phyloP scores from a whole-genome alignment of 306 rosid genomes.

The Vigna reflexopilosa region DNA sequence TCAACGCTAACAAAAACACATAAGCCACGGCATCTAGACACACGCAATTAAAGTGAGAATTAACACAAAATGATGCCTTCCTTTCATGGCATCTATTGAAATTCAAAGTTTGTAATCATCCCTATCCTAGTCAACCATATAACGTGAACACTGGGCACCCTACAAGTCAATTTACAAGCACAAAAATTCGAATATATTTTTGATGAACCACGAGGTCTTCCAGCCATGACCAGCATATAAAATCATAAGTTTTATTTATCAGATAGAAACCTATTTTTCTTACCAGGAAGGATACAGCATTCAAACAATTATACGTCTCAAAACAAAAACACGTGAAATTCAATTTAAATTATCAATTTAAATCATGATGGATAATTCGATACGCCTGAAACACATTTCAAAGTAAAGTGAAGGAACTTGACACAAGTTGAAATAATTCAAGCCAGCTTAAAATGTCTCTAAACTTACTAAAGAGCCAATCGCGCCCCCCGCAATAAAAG shows the following conservation, averaged over 20 bases:
- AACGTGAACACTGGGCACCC: neutral
- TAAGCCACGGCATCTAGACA: constrained; percentile 1
- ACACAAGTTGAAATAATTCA: neutral
- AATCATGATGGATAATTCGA: neutral
- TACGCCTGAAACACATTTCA: constrained; percentile 16
- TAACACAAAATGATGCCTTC: neutral
- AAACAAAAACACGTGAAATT: neutral
- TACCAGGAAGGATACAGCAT: neutral
- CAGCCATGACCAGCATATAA: neutral
- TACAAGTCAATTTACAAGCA: neutral
- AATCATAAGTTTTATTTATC: constrained; percentile 11
- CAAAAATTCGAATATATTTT: neutral
- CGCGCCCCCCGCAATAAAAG: neutral
- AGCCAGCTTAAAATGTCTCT: neutral
- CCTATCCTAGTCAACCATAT: neutral
- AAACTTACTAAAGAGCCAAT: neutral
- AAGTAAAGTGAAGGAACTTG: neutral
- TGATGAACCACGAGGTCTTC: neutral
- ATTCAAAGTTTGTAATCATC: neutral
- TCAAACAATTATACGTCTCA: neutral
- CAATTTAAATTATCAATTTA: neutral
- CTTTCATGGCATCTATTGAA: neutral
- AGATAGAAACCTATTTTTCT: constrained; percentile 2
- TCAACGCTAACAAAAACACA: neutral
- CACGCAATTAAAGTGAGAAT: neutral